Percentiles rank a stretch among this genome's conserved stretches.
Evolutionary conservation across 192 early-diverging fungal species (phyloP).

Genomic region (Coemansia sp.): DNA sequence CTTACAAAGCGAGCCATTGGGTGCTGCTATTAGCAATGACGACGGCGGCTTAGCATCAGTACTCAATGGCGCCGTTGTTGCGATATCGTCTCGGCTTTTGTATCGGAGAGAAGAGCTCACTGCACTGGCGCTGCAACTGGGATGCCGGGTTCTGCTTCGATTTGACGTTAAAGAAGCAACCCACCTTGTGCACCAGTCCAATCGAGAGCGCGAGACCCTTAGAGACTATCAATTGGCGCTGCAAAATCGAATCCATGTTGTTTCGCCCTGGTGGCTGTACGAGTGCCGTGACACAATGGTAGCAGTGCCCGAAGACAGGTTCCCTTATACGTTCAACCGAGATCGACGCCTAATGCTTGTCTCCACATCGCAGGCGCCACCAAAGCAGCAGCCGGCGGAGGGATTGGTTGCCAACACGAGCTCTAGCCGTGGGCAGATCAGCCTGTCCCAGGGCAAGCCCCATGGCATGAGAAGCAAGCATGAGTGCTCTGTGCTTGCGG

Average conservation of each 20-base stretch:
- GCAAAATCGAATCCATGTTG: constrained; percentile 21
- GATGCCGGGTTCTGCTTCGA: constrained; percentile 28
- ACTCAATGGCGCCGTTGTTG: constrained; percentile 31
- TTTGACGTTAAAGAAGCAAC: constrained; percentile 35
- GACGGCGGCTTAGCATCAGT: background rate
- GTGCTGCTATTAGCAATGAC: background rate
- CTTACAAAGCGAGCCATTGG: background rate
- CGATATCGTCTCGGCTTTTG: constrained; percentile 35
- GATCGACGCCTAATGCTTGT: constrained; percentile 33
- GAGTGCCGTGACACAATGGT: constrained; percentile 29
- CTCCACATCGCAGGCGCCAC: constrained; percentile 9
- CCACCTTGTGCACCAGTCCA: constrained; percentile 52
- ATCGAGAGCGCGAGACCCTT: constrained; percentile 36
- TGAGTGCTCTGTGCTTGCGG: background rate
- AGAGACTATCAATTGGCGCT: constrained; percentile 34
- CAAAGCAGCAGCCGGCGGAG: background rate
- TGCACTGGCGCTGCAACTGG: constrained; percentile 28
- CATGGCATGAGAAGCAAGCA: background rate
- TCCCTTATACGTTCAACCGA: constrained; percentile 45
- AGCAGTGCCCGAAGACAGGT: constrained; percentile 27
- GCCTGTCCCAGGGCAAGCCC: background rate
- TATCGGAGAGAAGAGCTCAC: constrained; percentile 39
- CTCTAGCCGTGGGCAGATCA: background rate
- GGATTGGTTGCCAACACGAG: background rate
- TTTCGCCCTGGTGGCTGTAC: constrained; percentile 56